These are phyloP conservation scores for Acorus calamus DNA, from an alignment of 106 monocot genomes.

Conservation along the genomic window DNA sequence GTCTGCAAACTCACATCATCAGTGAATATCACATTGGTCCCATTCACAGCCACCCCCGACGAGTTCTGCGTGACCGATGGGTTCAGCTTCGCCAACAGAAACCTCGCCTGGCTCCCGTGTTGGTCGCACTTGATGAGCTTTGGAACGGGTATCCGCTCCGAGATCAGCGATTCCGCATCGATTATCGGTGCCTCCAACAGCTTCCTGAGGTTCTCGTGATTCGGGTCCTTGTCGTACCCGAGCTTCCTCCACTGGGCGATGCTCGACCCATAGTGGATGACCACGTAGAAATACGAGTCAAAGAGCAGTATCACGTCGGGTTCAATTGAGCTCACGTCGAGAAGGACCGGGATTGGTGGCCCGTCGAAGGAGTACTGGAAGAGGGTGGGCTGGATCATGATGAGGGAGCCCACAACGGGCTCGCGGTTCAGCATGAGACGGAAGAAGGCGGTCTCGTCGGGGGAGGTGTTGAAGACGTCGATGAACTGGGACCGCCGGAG, in stretches of 20 bases:
- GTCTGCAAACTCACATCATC: slow-evolving; percentile 91
- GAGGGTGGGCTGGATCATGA: slow-evolving; percentile 96
- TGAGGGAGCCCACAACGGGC: slow-evolving; percentile 65
- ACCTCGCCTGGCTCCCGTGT: slow-evolving; percentile 91
- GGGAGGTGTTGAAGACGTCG: slow-evolving; percentile 74
- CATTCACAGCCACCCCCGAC: slow-evolving; percentile 19
- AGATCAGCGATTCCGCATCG: slow-evolving; percentile 53
- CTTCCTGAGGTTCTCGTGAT: slow-evolving; percentile 70
- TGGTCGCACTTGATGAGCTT: slow-evolving; percentile 86
- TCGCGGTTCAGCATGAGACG: slow-evolving; percentile 71
- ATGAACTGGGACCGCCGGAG: slow-evolving; percentile 86
- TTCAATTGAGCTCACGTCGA: slow-evolving; percentile 73
- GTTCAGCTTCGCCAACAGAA: slow-evolving; percentile 77
- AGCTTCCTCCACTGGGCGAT: slow-evolving; percentile 77
- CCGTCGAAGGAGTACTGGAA: slow-evolving; percentile 92
- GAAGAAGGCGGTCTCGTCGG: slow-evolving; percentile 90
- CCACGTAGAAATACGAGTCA: slow-evolving; percentile 83
- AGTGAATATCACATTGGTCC: slow-evolving; percentile 67
- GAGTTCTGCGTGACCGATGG: slow-evolving; percentile 81
- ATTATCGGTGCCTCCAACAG: slow-evolving; percentile 74
- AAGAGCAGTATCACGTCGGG: slow-evolving; percentile 78
- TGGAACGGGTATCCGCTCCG: slow-evolving; percentile 65
- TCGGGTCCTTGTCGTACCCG: slow-evolving; percentile 63
- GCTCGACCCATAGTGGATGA: slow-evolving; percentile 85
- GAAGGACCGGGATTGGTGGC: slow-evolving; percentile 75